phyloP scores from a whole-genome alignment of 108 stramenopile genomes.

The Fistulifera pelliculosa region DNA sequence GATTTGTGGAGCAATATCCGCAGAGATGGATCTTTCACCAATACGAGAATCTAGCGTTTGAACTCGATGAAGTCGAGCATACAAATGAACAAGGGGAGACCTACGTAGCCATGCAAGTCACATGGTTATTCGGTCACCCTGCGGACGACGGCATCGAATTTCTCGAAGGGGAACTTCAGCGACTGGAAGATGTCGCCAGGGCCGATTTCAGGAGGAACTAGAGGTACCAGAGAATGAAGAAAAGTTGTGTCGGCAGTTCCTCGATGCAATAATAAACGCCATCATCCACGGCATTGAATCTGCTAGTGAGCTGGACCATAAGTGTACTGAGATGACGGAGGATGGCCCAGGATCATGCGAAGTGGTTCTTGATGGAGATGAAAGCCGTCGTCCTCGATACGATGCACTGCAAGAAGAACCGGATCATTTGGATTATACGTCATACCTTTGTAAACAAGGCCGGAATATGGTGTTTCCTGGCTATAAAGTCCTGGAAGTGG shows the following conservation, averaged over 20 bases:
- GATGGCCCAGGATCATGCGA: background rate
- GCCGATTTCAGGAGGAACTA: slow-evolving; percentile 1
- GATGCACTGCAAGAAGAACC: slow-evolving; percentile 5
- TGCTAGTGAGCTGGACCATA: slow-evolving; percentile 6
- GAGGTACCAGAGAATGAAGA: slow-evolving; percentile 8
- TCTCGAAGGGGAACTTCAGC: slow-evolving; percentile 13
- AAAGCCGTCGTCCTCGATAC: background rate
- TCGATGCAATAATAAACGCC: slow-evolving; percentile 5
- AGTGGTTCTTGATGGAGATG: background rate
- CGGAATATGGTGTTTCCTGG: background rate
- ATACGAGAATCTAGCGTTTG: background rate
- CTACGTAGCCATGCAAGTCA: background rate
- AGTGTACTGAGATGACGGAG: too few species aligned
- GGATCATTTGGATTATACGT: slow-evolving; percentile 5
- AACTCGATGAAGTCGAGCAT: slow-evolving; percentile 21
- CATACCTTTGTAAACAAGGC: background rate
- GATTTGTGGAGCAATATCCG: slow-evolving; percentile 74
- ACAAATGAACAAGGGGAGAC: slow-evolving; percentile 13
- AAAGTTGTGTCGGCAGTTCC: background rate
- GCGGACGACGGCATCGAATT: slow-evolving; percentile 5
- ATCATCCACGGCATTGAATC: slow-evolving; percentile 17
- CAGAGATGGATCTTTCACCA: slow-evolving; percentile 55
- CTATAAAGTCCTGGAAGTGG: background rate
- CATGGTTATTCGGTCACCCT: slow-evolving; percentile 11
- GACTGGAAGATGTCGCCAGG: slow-evolving; percentile 14